Conservation (phyloP, 2,329 filamentous ascomycete species). For the Colletotrichum tanaceti region DNA sequence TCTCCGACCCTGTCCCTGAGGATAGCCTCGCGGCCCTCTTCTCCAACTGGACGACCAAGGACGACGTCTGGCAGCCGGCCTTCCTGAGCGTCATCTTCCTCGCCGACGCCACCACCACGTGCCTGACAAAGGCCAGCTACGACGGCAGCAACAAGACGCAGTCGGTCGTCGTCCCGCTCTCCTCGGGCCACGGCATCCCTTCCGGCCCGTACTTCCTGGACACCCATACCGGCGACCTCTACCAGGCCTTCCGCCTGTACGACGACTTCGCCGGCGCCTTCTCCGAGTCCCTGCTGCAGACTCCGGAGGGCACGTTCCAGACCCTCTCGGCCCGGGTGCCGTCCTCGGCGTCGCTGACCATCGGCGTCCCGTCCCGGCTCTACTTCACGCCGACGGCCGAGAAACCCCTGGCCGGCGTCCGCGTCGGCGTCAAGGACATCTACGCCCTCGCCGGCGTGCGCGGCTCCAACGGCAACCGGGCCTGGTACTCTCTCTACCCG, state of each 20-base stretch:
- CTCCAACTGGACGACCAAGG: constrained; percentile 48
- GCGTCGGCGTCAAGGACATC: constrained; percentile 73
- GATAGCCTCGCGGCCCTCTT: constrained; percentile 45
- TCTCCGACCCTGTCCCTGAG: constrained; percentile 43
- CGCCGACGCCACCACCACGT: constrained; percentile 30
- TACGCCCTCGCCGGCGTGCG: constrained; percentile 66
- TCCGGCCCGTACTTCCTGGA: constrained; percentile 54
- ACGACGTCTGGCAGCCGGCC: constrained; percentile 47
- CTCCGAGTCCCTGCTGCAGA: constrained; percentile 48
- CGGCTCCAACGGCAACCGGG: constrained; percentile 65
- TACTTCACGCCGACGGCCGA: constrained; percentile 65
- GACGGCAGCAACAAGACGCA: constrained; percentile 34
- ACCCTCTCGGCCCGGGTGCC: constrained; percentile 49
- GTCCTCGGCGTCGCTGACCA: constrained; percentile 46
- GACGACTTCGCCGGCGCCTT: constrained; percentile 51
- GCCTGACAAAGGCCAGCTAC: constrained; percentile 38
- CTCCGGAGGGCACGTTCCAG: constrained; percentile 48
- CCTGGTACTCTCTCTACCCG: constrained; percentile 66
- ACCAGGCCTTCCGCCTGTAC: constrained; percentile 53
- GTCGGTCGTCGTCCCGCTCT: constrained; percentile 42
- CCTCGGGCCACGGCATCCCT: constrained; percentile 42
- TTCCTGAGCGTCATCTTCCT: constrained; percentile 44
- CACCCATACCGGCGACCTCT: constrained; percentile 46
- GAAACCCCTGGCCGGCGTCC: constrained; percentile 70
- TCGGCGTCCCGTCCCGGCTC: constrained; percentile 69